These are phyloP conservation scores for Ampelomyces quisqualis DNA, from an alignment of 2,329 filamentous ascomycete genomes.

Conservation along the genomic window DNA sequence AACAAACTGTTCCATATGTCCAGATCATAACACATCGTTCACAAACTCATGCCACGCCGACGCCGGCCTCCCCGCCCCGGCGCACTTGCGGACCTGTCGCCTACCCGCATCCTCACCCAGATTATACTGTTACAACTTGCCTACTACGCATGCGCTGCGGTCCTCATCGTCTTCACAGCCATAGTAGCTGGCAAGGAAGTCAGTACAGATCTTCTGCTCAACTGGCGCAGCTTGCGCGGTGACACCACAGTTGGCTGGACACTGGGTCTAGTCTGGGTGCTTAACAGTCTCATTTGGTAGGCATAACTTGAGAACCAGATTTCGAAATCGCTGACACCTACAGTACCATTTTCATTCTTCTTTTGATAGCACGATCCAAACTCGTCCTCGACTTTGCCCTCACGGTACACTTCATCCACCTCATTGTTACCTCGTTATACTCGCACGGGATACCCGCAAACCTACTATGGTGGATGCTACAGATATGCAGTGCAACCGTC, in stretches of 20 bases:
- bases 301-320: conserved; percentile 23
- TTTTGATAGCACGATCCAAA: conserved; percentile 85
- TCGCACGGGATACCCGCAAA: conserved; percentile 73
- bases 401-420: conserved; percentile 81
- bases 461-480: conserved; percentile 81
- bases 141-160: conserved; percentile 63
- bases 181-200: conserved; percentile 64
- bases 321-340: conserved; percentile 14
- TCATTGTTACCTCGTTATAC: conserved; percentile 76
- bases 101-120: conserved; percentile 66
- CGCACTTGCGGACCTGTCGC: conserved; percentile 66
- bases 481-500: conserved; percentile 59
- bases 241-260: conserved; percentile 72
- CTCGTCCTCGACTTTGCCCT: conserved; percentile 93
- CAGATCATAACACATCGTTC: conserved; percentile 17
- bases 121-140: conserved; percentile 64
- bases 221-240: conserved; percentile 64
- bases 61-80: conserved; percentile 65
- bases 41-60: conserved; percentile 53
- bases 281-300: conserved; percentile 65
- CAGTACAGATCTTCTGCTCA: conserved; percentile 59
- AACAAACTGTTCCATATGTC: conserved; percentile 17
- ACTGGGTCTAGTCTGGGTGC: conserved; percentile 65
- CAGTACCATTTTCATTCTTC: conserved; percentile 79
- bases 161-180: conserved; percentile 67